These are phyloP conservation scores for Neurospora tetraspora DNA, from an alignment of 495 filamentous ascomycete genomes.

Conservation along the genomic window DNA sequence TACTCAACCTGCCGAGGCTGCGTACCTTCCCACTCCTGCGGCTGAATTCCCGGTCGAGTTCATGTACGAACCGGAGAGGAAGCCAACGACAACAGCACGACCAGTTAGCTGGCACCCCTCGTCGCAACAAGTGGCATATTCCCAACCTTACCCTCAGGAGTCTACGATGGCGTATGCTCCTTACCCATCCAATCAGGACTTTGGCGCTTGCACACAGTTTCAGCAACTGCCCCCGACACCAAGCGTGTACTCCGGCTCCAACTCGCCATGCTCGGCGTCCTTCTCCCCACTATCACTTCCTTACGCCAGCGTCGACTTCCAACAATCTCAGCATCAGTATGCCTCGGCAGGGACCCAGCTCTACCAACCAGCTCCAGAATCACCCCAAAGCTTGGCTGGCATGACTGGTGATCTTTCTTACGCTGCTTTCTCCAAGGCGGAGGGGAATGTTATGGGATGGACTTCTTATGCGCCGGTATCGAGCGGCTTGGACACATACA, in stretches of 20 bases:
- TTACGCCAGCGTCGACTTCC: conserved; percentile 15
- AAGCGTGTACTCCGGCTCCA: conserved; percentile 33
- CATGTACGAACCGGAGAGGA: conserved; percentile 22
- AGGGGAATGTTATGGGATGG: conserved; percentile 26
- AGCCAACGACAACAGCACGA: conserved; percentile 30
- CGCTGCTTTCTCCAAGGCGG: conserved; percentile 6
- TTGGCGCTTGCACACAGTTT: conserved; percentile 26
- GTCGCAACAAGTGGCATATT: conserved; percentile 26
- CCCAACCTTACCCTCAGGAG: conserved; percentile 16
- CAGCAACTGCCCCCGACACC: conserved; percentile 33
- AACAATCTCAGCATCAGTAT: conserved; percentile 3
- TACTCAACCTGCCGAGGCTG: conserved; percentile 27
- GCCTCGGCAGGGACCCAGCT: neutral
- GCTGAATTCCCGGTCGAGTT: conserved; percentile 19
- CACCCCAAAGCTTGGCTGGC: neutral
- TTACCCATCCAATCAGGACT: conserved; percentile 22
- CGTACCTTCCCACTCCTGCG: conserved; percentile 21
- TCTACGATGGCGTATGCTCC: conserved; percentile 19
- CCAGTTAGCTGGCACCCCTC: conserved; percentile 67
- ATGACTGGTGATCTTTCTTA: conserved; percentile 9
- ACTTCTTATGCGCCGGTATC: conserved; percentile 20
- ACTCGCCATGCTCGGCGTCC: conserved; percentile 29
- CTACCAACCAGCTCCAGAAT: neutral
- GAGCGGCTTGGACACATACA: conserved; percentile 26
- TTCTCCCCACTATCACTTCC: conserved; percentile 34